Evolutionary conservation across 2,329 filamentous ascomycete genomes (phyloP).

Genomic region (Fusarium sp.): DNA sequence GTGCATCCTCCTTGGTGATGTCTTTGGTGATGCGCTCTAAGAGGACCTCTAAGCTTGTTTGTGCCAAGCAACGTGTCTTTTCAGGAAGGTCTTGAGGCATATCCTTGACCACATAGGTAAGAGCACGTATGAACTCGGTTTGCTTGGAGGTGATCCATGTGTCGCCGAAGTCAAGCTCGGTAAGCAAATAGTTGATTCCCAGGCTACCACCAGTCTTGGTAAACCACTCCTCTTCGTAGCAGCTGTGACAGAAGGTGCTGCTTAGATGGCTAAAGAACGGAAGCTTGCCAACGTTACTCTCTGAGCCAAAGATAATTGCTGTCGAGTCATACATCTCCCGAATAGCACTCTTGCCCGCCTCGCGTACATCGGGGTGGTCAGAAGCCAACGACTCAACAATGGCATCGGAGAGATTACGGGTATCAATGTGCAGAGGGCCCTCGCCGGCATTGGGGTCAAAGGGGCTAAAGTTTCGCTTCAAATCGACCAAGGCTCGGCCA

Average conservation of each 20-base stretch:
- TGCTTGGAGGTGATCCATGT: conserved; percentile 85
- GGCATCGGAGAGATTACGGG: conserved; percentile 86
- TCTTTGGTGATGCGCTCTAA: conserved; percentile 82
- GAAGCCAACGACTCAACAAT: conserved; percentile 91
- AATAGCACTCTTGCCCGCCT: conserved; percentile 84
- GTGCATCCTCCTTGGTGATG: conserved; percentile 79
- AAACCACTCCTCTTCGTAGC: conserved; percentile 98
- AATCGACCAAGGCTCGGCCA: conserved; percentile 82
- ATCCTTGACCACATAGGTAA: conserved; percentile 98
- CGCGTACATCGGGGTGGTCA: conserved; percentile 82
- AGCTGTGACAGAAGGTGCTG: conserved; percentile 90
- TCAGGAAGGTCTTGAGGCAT: conserved; percentile 95
- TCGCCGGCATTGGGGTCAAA: conserved; percentile 91
- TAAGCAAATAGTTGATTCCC: conserved; percentile 89
- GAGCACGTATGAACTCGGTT: conserved; percentile 87
- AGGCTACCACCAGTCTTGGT: conserved; percentile 93
- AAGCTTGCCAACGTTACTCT: conserved; percentile 77
- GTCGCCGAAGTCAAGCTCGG: conserved; percentile 85
- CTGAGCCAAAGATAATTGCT: conserved; percentile 80
- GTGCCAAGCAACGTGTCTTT: conserved; percentile 84
- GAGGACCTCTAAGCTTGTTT: conserved; percentile 84
- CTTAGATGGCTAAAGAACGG: conserved; percentile 88
- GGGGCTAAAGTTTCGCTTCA: conserved; percentile 79
- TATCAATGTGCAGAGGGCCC: conserved; percentile 87
- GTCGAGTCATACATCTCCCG: conserved; percentile 82